Base-by-base conservation (phyloP, 2,329 filamentous ascomycete genomes). In the Paraphaeosphaeria minitans region DNA sequence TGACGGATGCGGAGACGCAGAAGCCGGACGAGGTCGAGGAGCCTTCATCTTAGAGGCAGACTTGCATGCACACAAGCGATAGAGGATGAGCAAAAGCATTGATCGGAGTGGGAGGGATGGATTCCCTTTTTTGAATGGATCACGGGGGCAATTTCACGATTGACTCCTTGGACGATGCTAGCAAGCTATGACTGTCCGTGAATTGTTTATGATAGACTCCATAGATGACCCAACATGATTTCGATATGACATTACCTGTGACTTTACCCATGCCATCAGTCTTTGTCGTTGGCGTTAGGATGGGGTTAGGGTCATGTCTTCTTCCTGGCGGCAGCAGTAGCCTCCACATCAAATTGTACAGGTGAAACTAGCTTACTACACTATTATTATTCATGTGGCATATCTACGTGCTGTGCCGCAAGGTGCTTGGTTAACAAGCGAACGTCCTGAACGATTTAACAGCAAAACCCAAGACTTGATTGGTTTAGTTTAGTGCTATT, bases 1-100 rank as follows among this genome's bases (percentile, higher is more conserved):
- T 88, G 86, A 83, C 85, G 69, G 86, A 88, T 69, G 85, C 84
- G 46, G 80, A 81, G 56, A 66, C 69, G 10, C 62, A 65, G 55
- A 76, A 77, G 69, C 75, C 77, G 9, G 73, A 79, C 46, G 72
- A 75, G 56, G 67, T 75, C 21, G 77, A 79, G 63, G 76, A 77
- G 65, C 66, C 67, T 46, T 70, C 71, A 55, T 53, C 63, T 58
- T 68, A 66, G 45, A 49, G 22, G 10, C 14, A 14, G 31, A 22
- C 29, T 33, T 35, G 13, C 43, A 21, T 22, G 41, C 12, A 47
- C 16, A 21, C 12, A n/a, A 53, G 50, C 50, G 50, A 53, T 53
- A 53, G 24, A 43, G 27, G 43, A 24, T 53, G 24, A 35, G n/a
- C 16, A 55, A 61, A 60, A 58, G 58, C 58, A 58, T 63, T 55